A percentile compares a stretch with the other conserved stretches of the same genome.
Conservation (phyloP, 1,139 yeast genomes). For the Lodderomyces jiufengensis region DNA sequence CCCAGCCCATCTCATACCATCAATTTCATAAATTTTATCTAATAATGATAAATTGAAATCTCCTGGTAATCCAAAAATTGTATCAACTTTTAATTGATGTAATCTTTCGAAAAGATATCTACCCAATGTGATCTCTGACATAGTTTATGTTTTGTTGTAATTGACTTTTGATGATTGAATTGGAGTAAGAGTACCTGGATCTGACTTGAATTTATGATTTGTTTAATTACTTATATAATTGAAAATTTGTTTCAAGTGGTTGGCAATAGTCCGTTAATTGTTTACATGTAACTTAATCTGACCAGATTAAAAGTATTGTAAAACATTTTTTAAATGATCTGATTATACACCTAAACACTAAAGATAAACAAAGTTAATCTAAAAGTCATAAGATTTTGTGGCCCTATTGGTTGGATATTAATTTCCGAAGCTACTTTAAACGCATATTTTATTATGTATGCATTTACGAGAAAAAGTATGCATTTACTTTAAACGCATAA, state of each 20-base stretch:
- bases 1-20: constrained; percentile 42
- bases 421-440: constrained; percentile 3
- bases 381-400: background rate
- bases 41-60: constrained; percentile 38
- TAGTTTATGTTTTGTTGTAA: constrained; percentile 12
- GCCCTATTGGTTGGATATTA: constrained; percentile 3
- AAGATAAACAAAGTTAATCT: too few relatives aligned
- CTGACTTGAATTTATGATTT: too few relatives aligned
- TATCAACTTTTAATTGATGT: constrained; percentile 37
- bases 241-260: too few relatives aligned
- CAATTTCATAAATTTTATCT: constrained; percentile 37
- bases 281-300: background rate
- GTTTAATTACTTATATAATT: too few relatives aligned
- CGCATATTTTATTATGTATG: constrained; percentile 5
- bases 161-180: constrained; percentile 1
- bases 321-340: background rate
- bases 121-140: constrained; percentile 43
- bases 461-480: background rate
- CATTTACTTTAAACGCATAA: constrained; percentile 6
- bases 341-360: too few relatives aligned
- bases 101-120: constrained; percentile 44
- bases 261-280: background rate
- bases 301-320: background rate
- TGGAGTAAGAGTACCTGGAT: too few relatives aligned
- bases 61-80: constrained; percentile 45